These are phyloP conservation scores for Candida sp. DNA, from an alignment of 1,139 yeast genomes.

Conservation along the genomic window DNA sequence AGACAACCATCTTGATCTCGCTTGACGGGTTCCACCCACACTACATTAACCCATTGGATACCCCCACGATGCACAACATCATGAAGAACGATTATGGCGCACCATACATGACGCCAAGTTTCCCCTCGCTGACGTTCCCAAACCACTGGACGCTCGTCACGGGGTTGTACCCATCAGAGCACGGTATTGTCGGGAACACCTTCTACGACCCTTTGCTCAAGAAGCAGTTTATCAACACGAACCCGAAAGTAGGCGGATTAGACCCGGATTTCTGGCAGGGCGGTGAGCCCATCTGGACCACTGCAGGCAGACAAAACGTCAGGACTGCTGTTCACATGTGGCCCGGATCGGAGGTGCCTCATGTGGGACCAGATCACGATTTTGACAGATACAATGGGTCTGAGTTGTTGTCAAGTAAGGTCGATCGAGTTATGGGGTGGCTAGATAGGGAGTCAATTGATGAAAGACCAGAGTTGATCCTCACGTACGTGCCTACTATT, in stretches of 20 bases:
- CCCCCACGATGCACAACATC: slow-evolving; percentile 73
- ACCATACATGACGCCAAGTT: slow-evolving; percentile 86
- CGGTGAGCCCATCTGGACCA: slow-evolving; percentile 89
- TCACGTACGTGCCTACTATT: slow-evolving; percentile 81
- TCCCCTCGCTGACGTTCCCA: slow-evolving; percentile 90
- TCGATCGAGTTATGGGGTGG: slow-evolving; percentile 64
- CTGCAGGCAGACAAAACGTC: slow-evolving; percentile 70
- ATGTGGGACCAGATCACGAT: slow-evolving; percentile 49
- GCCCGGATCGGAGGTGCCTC: slow-evolving; percentile 88
- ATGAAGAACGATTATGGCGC: slow-evolving; percentile 63
- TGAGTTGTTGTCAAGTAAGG: slow-evolving; percentile 63
- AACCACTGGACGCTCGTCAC: slow-evolving; percentile 93
- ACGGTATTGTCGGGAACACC: slow-evolving; percentile 87
- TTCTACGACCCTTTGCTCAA: slow-evolving; percentile 67
- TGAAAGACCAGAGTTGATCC: slow-evolving; percentile 74
- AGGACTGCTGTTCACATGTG: slow-evolving; percentile 91
- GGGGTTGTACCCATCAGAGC: slow-evolving; percentile 82
- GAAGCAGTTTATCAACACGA: slow-evolving; percentile 66
- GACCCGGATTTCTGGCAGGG: slow-evolving; percentile 78
- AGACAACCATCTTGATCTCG: slow-evolving; percentile 80
- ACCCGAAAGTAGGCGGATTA: slow-evolving; percentile 58
- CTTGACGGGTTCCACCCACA: slow-evolving; percentile 94
- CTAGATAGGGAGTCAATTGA: slow-evolving; percentile 53
- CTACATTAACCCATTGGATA: slow-evolving; percentile 65
- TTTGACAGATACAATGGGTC: slow-evolving; percentile 69